Evolutionary conservation across 1,284 basidiomycete species (phyloP).

Genomic region (Wolfiporia cocos): DNA sequence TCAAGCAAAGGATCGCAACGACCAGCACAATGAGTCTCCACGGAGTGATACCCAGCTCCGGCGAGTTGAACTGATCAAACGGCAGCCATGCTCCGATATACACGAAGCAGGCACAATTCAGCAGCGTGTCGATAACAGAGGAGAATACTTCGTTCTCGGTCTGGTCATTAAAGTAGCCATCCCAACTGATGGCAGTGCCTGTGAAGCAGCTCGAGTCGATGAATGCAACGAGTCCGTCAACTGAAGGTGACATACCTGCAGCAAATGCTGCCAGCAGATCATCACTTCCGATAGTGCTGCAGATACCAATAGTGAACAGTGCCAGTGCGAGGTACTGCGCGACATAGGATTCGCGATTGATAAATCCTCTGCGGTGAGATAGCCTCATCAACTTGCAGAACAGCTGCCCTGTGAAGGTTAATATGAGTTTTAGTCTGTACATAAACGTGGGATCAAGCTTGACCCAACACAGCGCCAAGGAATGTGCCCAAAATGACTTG

Average conservation of each 20-base stretch:
- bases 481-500: constrained; percentile 80
- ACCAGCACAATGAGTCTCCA: constrained; percentile 75
- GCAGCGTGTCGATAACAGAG: constrained; percentile 80
- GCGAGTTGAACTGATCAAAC: constrained; percentile 61
- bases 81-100: constrained; percentile 91
- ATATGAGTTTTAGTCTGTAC: background rate
- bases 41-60: constrained; percentile 60
- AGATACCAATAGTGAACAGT: constrained; percentile 75
- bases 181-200: constrained; percentile 91
- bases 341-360: constrained; percentile 90
- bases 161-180: constrained; percentile 84
- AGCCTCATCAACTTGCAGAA: constrained; percentile 85
- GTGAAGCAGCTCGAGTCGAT: background rate
- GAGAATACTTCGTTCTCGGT: constrained; percentile 86
- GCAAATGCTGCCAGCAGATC: constrained; percentile 91
- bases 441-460: constrained; percentile 1
- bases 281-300: constrained; percentile 78
- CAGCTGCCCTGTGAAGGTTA: constrained; percentile 39
- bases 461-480: constrained; percentile 76
- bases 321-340: constrained; percentile 87
- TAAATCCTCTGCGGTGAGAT: constrained; percentile 69
- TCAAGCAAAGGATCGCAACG: constrained; percentile 59
- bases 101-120: constrained; percentile 86
- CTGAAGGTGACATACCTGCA: constrained; percentile 32
- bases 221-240: background rate